Evolutionary conservation across 345 rosid species (phyloP).

Genomic region (Eucalyptus dawsonii): DNA sequence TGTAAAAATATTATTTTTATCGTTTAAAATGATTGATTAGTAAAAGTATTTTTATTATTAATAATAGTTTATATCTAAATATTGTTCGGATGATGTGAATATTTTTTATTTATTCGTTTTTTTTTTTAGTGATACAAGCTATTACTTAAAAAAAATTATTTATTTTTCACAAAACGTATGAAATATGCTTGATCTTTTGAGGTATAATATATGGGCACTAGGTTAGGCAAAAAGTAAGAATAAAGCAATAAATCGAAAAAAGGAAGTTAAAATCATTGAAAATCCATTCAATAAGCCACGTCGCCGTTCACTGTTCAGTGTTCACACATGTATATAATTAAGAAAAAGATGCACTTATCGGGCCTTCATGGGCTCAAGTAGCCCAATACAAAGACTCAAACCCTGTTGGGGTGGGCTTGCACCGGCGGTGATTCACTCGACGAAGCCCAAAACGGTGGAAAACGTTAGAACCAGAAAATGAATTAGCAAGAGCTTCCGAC

Average conservation of each 20-base stretch:
- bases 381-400: neutral
- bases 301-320: no score
- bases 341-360: neutral
- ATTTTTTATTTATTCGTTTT: neutral
- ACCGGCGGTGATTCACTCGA: neutral
- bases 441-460: neutral
- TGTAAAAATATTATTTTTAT: neutral
- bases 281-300: neutral
- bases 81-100: neutral
- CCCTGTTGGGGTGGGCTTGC: neutral
- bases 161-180: fast-evolving
- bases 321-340: neutral
- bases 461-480: neutral
- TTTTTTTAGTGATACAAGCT: neutral
- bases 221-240: neutral
- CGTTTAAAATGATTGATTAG: fast-evolving
- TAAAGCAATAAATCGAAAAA: neutral
- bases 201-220: neutral
- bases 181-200: neutral
- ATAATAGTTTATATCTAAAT: neutral
- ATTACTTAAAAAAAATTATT: neutral
- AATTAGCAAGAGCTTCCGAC: neutral
- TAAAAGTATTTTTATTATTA: neutral
- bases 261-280: neutral
- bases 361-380: neutral